These are phyloP conservation scores for Triticum monococcum DNA, from an alignment of 176 grass and related monocot species.

Conservation along the genomic window DNA sequence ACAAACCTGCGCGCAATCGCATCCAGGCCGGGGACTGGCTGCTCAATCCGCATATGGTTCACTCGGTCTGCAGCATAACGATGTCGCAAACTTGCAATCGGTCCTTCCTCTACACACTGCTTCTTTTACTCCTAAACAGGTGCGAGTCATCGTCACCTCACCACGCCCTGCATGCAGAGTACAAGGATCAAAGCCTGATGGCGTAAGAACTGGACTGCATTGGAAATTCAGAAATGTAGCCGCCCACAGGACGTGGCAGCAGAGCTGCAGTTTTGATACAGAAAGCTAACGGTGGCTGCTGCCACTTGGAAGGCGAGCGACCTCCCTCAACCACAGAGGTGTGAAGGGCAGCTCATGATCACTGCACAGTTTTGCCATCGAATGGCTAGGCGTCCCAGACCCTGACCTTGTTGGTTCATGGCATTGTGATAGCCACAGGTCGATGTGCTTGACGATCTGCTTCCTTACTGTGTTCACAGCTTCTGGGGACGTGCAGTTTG, in stretches of 20 bases:
- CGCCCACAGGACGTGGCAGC: background rate
- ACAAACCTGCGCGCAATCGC: background rate
- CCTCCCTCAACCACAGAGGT: background rate
- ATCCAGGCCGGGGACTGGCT: background rate
- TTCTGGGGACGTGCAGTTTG: conserved; percentile 71
- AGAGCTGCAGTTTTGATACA: background rate
- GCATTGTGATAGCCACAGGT: conserved; percentile 85
- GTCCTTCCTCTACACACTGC: background rate
- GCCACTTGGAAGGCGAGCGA: background rate
- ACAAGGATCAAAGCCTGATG: conserved; percentile 1
- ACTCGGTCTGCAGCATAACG: background rate
- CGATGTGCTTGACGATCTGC: conserved; percentile 63
- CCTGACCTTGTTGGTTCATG: conserved; percentile 37
- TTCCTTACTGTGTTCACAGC: conserved; percentile 66
- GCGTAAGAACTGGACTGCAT: background rate
- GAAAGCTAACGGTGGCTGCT: background rate
- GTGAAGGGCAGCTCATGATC: background rate
- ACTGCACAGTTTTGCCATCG: background rate
- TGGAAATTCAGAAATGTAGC: conserved; percentile 1
- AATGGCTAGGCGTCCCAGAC: conserved; percentile 1
- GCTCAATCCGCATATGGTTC: background rate
- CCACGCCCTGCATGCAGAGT: conserved; percentile 5
- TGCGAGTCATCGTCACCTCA: background rate
- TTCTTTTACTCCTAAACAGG: background rate
- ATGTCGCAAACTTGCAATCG: background rate